Base-by-base conservation (phyloP, 257 asterid genomes). In the Henckelia pumila region DNA sequence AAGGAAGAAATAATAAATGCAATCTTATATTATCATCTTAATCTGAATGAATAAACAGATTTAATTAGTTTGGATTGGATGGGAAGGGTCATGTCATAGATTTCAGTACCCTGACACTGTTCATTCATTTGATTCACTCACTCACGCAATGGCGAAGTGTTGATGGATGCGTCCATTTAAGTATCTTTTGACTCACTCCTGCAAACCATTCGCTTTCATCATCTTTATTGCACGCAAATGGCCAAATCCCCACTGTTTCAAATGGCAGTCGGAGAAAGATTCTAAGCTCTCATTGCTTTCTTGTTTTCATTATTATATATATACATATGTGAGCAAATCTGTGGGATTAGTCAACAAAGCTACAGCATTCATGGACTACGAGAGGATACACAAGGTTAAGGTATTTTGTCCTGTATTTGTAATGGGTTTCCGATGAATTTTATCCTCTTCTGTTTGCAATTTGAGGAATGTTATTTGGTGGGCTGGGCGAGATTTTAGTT, bases 381-480 rank as follows among this genome's bases (percentile, higher is more conserved):
- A 88, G 78, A 81, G 97, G 88, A 88, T 92, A 86, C 96, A 89
- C 88, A 92, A 89, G 75, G 79, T 73, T 71, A 96, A 89, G 98
- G 97, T 89, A 78, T 10, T 16, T 28, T 28, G 30, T 4, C 5
- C 5, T 28, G 30, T 28, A 57, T 70, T 50, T 65, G 69, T 33
- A 37, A 19, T 28, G 72, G 50, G 50, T 65, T 50, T 72, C 22
- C 11, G 2, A 8, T 32, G 40, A 32, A 8, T 65, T 29, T 49
- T 19, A 47, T 14, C 11, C 22, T 22, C 40, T 57, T 68, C 28
- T 63, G 35, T 69, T 77, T 63, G 69, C 44, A 28, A 40, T 23
- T 66, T 35, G 14, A n/a, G 66, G 23, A 19, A 32, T 63, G 61
- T 33, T 76, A 17, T 3, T 8, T 28, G 30, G 30, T 28, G 6